Evolutionary conservation across 306 rosid species (phyloP), one percentile per base, ranked within the genome.

Genomic region (Cercis canadensis): DNA sequence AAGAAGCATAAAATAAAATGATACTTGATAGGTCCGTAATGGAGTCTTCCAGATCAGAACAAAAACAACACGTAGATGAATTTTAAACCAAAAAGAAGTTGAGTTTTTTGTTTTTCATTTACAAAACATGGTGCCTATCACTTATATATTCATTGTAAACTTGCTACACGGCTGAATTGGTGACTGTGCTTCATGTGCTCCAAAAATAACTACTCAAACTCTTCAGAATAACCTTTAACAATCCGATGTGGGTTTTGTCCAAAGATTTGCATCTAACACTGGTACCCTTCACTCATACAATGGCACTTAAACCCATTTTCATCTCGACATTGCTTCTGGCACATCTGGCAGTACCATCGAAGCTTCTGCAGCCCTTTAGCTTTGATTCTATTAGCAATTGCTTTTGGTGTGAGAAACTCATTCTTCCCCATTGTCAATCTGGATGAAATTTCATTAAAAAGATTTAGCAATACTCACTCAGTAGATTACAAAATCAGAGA

Each of bases 141-240:
- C 73, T 88, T 40, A 93, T 93, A 68, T 90, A 93, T 69, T 90
- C 97, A 24, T 93, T 93, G 81, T 93, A 93, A 24, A 93, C 94
- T 1, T 4, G 97, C 98, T 7, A 88, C 62, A 24, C 98, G 98
- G 87, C 94, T 88, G 73, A 84, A 87, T 11, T 94, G 79, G 70
- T 90, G 98, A 79, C 89, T 93, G 14, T 88, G 94, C 82, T 88
- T 88, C 89, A 93, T 87, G 84, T 85, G 96, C 56, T 90, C 98
- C 29, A 93, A 85, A 24, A 92, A 90, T 24, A 24, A 24, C 1
- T 24, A 3, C 29, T 24, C 29, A 47, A 85, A 85, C 75, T 85
- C 87, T 24, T 80, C 83, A 0, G 87, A 29, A 75, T 73, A 85
- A 13, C 87, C 90, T 2, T 76, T 77, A 37, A 85, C 75, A 45